Evolutionary conservation across 805 yeast species (phyloP), one percentile per base, ranked within the genome.

Genomic region (Deakozyma indianensis): DNA sequence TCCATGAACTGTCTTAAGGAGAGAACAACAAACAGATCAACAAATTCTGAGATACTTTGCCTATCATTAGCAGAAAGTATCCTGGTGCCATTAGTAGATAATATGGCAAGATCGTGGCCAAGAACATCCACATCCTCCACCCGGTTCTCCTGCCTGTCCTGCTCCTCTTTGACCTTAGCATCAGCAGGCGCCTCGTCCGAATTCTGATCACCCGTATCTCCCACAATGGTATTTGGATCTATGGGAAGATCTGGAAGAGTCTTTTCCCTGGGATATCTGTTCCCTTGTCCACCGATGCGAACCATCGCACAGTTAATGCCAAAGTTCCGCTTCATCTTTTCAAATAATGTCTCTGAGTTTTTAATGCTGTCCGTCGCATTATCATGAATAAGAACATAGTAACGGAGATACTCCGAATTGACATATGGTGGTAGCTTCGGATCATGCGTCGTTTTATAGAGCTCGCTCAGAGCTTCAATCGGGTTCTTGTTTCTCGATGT

Each of bases 391-490:
- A 72, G 60, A 2, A 79, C 58, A 46, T 61, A 78, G 66, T 41
- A 76, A 53, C 50, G 80, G 23, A 77, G 65, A 53, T 80, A 84
- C 43, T 78, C 78, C 3, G 74, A 63, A 57, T 80, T 84, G 51
- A 85, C 65, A 67, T 74, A 85, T 42, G 73, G 72, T 1, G 88
- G 86, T 43, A 73, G 64, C 1, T 63, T 57, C 1, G 56, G 53
- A 22, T 59, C 63, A 46, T 61, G 61, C 28, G 66, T 58, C 35
- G 64, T 68, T 51, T 70, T 74, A 61, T 73, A 80, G 41, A 63
- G 53, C 25, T 68, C 65, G 2, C 77, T 72, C 21, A 84, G 62
- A 32, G 77, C 58, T 18, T 71, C 73, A 44, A 81, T 69, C 3
- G 92, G 77, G n/a, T 64, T 61, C 11, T 74, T 78, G 25, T 79